Base-by-base conservation (phyloP, 805 yeast species). In the Yarrowia sp. region DNA sequence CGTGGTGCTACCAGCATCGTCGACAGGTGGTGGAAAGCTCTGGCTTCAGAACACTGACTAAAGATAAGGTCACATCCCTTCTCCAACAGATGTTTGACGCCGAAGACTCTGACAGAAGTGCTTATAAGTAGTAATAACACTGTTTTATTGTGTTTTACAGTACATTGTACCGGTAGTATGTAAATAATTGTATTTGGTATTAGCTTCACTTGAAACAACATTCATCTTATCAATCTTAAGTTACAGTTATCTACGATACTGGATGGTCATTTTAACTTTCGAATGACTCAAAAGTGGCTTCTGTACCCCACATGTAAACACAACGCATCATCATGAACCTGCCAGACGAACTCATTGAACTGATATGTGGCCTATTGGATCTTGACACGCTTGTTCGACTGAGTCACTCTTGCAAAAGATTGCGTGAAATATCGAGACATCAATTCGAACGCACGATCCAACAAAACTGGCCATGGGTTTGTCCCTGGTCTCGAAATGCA, bases 11-110 rank as follows among this genome's bases (percentile, higher is more conserved):
- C 9, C 28, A 35, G 12, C 41, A 51, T 11, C 41, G 58, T 10
- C 58, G 58, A 5, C 41, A 33, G 41, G 28, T 51, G 2, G 58
- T 51, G 12, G 41, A 51, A 10, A 22, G 41, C 24, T 14, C 5
- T 10, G 58, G 41, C 1, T 51, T 51, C 24, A 22, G 40, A n/a
- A 24, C 40, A 8, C 26, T 51, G 12, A 35, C 58, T 4, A 51
- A 51, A 9, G 58, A 51, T n/a, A 51, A 51, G 19, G 58, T 51
- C 4, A 51, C 58, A 1, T 26, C 41, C 10, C 32, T 51, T 3
- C 41, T 51, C 2, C 58, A 51, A 16, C 58, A 51, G 9, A 51
- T 51, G 58, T 51, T 51, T 22, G 58, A 51, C n/a, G 41, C 40
- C 11, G 58, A 51, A n/a, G 58, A 51, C n/a, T 30, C 54, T 2